Base-by-base conservation (phyloP, 176 grass and related monocot species). In the Eragrostis nindensis region DNA sequence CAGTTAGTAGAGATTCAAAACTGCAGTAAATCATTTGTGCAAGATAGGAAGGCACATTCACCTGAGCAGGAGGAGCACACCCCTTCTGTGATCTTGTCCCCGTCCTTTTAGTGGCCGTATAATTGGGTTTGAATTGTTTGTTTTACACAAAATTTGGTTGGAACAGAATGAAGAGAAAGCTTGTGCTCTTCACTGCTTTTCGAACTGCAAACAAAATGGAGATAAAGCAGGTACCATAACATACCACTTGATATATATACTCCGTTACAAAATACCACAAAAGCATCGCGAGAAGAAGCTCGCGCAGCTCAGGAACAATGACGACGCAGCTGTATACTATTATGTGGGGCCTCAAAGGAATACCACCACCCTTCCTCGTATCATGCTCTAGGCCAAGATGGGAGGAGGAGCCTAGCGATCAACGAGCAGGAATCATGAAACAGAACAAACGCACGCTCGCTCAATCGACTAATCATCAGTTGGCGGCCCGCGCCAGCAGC, bases 401-500 rank as follows among this genome's bases (percentile, higher is more conserved):
- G n/a, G n/a, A n/a, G n/a, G n/a, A 10, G 26, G 0, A 19, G 66
- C n/a, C n/a, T 29, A 8, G 18, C 9, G 48, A 68, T 75, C 62
- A 77, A 59, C 63, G 15, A 69, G 52, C 61, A 19, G 62, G 39
- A 2, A 75, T 83, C 62, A 56, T 8, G 13, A 75, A 57, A 32
- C 60, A 55, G 16, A 6, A 7, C 0, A 36, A 36, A 36, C 52
- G 18, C 52, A 55, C 52, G 19, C 19, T 55, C 44, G 26, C 22
- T 55, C 9, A 24, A 22, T 68, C 19, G 7, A 67, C 15, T 22
- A 11, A 22, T 22, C 8, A 15, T 65, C 46, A 80, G 18, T 39
- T 66, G 24, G 42, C 26, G 29, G 62, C 63, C 57, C 59, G 27
- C 10, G 8, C 53, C 53, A 88, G 83, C 52, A 88, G 6, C 74